These are phyloP conservation scores for Phenoliferia sp. DNA, from an alignment of 1,284 basidiomycete genomes.

Conservation along the genomic window DNA sequence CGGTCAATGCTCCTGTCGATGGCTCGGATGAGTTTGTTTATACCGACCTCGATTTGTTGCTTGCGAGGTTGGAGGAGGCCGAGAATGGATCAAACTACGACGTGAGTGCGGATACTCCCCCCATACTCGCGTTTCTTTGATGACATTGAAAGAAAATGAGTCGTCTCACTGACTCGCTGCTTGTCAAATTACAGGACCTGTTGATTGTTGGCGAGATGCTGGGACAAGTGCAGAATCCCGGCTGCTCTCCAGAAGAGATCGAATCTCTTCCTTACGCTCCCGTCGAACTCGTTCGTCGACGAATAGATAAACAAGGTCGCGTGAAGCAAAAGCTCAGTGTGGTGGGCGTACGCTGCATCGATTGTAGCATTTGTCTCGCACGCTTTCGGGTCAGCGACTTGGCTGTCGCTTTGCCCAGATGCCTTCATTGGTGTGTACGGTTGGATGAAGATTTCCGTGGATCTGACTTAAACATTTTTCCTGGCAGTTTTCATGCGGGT, in stretches of 20 bases:
- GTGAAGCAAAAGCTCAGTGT: conserved; percentile 35
- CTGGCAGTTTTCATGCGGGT: conserved; percentile 24
- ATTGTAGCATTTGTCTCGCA: conserved; percentile 32
- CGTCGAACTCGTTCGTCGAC: conserved; percentile 33
- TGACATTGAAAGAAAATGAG: neutral
- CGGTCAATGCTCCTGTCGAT: neutral
- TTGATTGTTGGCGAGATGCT: conserved; percentile 32
- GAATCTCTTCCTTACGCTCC: conserved; percentile 31
- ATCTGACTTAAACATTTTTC: too few relatives aligned
- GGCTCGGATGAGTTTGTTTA: conserved; percentile 15
- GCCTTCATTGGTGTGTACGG: conserved; percentile 23
- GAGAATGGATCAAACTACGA: conserved; percentile 19
- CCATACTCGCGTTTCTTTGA: neutral
- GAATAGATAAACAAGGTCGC: conserved; percentile 36
- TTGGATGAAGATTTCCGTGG: too few relatives aligned
- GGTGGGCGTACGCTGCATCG: conserved; percentile 33
- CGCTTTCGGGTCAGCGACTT: conserved; percentile 28
- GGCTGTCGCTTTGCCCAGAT: conserved; percentile 30
- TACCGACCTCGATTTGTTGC: conserved; percentile 29
- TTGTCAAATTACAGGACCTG: conserved; percentile 20
- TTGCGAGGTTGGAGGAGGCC: conserved; percentile 23
- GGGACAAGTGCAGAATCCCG: conserved; percentile 24
- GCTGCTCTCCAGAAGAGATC: conserved; percentile 27
- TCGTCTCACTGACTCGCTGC: too few relatives aligned
- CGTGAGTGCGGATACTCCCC: conserved; percentile 1